phyloP scores from a whole-genome alignment of 768 basidiomycete genomes.

The Suillus clintonianus region DNA sequence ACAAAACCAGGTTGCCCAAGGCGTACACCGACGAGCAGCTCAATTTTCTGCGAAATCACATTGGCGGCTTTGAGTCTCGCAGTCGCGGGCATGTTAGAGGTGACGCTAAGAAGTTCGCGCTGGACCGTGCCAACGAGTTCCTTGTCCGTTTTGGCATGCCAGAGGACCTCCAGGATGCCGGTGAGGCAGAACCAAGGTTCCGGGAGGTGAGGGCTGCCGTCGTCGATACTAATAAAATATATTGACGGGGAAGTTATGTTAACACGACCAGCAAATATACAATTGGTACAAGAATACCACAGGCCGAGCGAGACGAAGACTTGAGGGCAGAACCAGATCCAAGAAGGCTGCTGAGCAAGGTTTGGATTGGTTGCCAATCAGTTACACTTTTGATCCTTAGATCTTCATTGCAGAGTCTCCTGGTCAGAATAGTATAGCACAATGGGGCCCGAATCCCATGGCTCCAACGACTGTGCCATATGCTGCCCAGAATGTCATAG shows the following conservation, averaged over 20 bases:
- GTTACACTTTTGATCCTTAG: neutral
- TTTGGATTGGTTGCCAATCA: conserved; percentile 16
- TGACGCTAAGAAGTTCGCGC: conserved; percentile 67
- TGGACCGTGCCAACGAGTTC: conserved; percentile 61
- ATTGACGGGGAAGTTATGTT: conserved; percentile 64
- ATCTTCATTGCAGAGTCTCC: conserved; percentile 13
- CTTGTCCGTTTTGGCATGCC: conserved; percentile 59
- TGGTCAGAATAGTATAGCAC: conserved; percentile 25
- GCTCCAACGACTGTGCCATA: conserved; percentile 42
- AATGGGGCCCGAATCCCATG: conserved; percentile 38
- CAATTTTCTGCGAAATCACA: conserved; percentile 52
- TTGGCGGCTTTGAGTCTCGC: conserved; percentile 55
- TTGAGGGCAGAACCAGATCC: conserved; percentile 54
- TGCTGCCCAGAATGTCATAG: conserved; percentile 18
- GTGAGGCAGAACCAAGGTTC: conserved; percentile 60
- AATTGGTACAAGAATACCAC: conserved; percentile 70
- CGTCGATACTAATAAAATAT: conserved; percentile 17
- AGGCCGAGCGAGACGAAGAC: conserved; percentile 56
- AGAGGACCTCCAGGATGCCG: conserved; percentile 50
- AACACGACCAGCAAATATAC: neutral
- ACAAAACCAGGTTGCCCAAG: conserved; percentile 63
- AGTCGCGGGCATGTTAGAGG: conserved; percentile 59
- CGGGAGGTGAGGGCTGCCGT: conserved; percentile 47
- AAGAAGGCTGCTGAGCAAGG: conserved; percentile 52
- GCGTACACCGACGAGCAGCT: conserved; percentile 64